Conservation (phyloP, 805 yeast genomes). For the Candida gorgasii region DNA sequence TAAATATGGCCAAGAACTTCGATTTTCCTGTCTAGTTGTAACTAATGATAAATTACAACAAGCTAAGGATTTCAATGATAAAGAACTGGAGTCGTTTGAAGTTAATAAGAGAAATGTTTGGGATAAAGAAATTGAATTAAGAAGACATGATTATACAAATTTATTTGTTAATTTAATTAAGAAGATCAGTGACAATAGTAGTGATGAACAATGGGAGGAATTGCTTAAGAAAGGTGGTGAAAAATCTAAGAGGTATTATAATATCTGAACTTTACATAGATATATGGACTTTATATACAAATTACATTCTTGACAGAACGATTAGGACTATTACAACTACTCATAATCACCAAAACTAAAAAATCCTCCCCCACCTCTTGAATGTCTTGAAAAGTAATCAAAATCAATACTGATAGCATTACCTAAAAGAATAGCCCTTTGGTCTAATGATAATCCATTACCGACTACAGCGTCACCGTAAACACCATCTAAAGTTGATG, state of each 20-base stretch:
- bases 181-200: slow-evolving; percentile 33
- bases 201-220: slow-evolving; percentile 42
- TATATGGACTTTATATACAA: neutral
- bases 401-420: slow-evolving; percentile 92
- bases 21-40: slow-evolving; percentile 58
- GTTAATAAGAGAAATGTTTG: slow-evolving; percentile 49
- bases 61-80: slow-evolving; percentile 40
- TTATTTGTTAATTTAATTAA: slow-evolving; percentile 48
- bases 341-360: slow-evolving; percentile 28
- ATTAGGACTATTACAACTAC: slow-evolving; percentile 1
- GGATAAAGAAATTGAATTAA: slow-evolving; percentile 53
- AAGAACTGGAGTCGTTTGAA: slow-evolving; percentile 38
- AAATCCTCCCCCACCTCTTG: slow-evolving; percentile 54
- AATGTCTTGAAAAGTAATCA: slow-evolving; percentile 95
- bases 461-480: slow-evolving; percentile 51
- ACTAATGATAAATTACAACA: slow-evolving; percentile 49
- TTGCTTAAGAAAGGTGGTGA: slow-evolving; percentile 26
- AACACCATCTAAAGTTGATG: slow-evolving; percentile 61
- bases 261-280: neutral
- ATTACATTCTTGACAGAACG: too few relatives aligned
- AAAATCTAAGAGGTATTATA: slow-evolving; percentile 12
- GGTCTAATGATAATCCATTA: slow-evolving; percentile 62
- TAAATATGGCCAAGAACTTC: slow-evolving; percentile 50
- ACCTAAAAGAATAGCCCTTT: slow-evolving; percentile 82
- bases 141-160: slow-evolving; percentile 56